Conservation (phyloP, 148 eudicot genomes). For the Cornus kousa region DNA sequence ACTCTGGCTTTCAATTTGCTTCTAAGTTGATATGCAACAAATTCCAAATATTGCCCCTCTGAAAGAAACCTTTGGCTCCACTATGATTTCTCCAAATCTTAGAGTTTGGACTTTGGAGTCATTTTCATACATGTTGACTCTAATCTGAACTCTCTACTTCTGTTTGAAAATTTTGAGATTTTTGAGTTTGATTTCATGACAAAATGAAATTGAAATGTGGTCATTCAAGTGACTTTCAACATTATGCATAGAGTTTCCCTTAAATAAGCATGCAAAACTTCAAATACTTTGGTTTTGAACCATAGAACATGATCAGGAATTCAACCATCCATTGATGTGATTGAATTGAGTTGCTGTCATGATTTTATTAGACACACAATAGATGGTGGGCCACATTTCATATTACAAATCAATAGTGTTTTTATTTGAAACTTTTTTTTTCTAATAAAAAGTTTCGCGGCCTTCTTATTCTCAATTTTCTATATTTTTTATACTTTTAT, state of each 20-base stretch:
- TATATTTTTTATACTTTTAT: background rate
- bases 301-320: constrained; percentile 1
- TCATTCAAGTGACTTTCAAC: background rate
- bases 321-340: constrained; percentile 3
- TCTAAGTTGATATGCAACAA: background rate
- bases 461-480: background rate
- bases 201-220: background rate
- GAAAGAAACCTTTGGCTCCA: background rate
- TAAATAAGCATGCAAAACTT: background rate
- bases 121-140: background rate
- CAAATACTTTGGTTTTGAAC: background rate
- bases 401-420: background rate
- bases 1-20: background rate
- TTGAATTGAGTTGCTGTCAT: background rate
- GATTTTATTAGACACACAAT: too few relatives aligned
- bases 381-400: background rate
- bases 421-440: background rate
- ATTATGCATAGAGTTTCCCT: background rate
- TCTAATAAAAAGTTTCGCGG: too few relatives aligned
- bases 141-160: background rate
- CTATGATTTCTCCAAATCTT: background rate
- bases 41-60: background rate
- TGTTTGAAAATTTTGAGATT: background rate
- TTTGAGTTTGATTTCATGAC: background rate
- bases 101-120: background rate